A percentile compares a stretch with the other conserved stretches of the same genome.
Conservation (phyloP, 2,329 filamentous ascomycete species). For the Albifimbria verrucaria region DNA sequence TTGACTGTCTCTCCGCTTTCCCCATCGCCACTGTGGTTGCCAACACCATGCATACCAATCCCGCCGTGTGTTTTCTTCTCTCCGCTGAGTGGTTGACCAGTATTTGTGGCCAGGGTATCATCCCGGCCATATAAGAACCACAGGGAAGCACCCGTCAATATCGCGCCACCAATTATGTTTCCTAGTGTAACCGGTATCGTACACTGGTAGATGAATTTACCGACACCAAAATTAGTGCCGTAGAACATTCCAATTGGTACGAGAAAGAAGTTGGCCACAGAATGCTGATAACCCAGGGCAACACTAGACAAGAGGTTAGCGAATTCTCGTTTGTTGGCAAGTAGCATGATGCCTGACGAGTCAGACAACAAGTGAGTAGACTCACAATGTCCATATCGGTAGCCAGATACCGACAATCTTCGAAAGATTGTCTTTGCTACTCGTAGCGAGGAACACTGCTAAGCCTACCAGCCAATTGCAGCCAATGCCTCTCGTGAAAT, state of each 20-base stretch:
- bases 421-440: conserved; percentile 1
- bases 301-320: background rate
- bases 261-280: conserved; percentile 1
- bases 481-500: background rate
- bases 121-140: conserved; percentile 1
- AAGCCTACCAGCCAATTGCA: conserved; percentile 1
- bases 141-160: background rate
- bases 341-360: background rate
- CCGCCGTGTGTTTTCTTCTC: background rate
- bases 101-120: background rate
- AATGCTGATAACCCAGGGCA: conserved; percentile 1
- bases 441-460: background rate
- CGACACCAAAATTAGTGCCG: conserved; percentile 1
- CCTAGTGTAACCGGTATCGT: background rate
- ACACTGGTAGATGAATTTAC: conserved; percentile 1
- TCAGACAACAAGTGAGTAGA: background rate
- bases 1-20: background rate
- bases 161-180: background rate
- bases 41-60: background rate
- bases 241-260: conserved; percentile 2
- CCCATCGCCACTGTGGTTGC: background rate
- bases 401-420: conserved; percentile 2
- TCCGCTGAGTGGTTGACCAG: conserved; percentile 1
- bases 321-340: background rate
- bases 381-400: background rate